These are phyloP conservation scores for Eucalyptus paniculata DNA, from an alignment of 345 rosid species.

Conservation along the genomic window DNA sequence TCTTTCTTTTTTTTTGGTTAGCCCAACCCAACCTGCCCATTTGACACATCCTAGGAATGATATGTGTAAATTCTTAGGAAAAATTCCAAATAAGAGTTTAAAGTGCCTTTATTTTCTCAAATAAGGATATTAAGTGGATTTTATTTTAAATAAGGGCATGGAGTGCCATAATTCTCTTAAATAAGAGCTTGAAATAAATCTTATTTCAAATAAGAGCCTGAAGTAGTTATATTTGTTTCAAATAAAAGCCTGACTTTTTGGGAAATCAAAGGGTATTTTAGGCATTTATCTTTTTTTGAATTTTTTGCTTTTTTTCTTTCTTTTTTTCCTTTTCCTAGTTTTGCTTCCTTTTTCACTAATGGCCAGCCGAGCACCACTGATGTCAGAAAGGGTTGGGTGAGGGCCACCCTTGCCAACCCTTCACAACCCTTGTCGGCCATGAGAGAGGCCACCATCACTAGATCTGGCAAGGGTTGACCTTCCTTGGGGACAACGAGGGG, in stretches of 20 bases:
- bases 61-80: rapidly evolving
- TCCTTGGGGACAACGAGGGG: too few relatives aligned
- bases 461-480: too few relatives aligned
- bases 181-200: rapidly evolving
- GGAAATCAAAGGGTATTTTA: rapidly evolving
- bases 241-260: rapidly evolving
- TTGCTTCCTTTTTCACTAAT: too few relatives aligned
- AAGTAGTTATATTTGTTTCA: rapidly evolving
- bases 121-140: too few relatives aligned
- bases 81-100: too few relatives aligned
- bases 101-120: too few relatives aligned
- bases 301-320: too few relatives aligned
- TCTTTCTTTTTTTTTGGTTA: too few relatives aligned
- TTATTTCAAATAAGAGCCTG: rapidly evolving
- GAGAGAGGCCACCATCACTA: rapidly evolving
- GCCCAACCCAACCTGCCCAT: not conserved
- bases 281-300: too few relatives aligned
- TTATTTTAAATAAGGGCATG: rapidly evolving
- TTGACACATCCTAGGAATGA: not conserved
- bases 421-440: rapidly evolving
- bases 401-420: rapidly evolving
- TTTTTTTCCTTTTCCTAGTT: too few relatives aligned
- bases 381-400: rapidly evolving
- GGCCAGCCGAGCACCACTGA: rapidly evolving
- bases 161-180: too few relatives aligned